These are phyloP conservation scores for Galerina sulciceps DNA, from an alignment of 768 basidiomycete species.

Conservation along the genomic window DNA sequence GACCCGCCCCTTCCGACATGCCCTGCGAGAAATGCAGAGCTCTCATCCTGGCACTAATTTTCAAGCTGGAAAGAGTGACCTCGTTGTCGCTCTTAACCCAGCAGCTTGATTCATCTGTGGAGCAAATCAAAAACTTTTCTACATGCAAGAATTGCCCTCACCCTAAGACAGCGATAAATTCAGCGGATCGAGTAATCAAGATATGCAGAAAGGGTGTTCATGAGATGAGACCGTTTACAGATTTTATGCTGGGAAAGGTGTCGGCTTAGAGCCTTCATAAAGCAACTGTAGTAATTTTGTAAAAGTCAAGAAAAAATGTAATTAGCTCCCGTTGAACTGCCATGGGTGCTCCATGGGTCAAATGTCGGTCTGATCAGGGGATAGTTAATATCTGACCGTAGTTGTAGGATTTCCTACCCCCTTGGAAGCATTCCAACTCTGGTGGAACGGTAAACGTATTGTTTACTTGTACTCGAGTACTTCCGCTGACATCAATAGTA, in stretches of 20 bases:
- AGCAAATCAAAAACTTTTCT: background rate
- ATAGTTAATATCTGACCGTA: no score
- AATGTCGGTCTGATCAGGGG: no score
- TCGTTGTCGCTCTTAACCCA: background rate
- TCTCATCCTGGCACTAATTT: background rate
- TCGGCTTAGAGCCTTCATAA: no score
- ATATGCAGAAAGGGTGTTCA: background rate
- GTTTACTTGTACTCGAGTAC: no score
- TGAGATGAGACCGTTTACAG: background rate
- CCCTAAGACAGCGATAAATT: background rate
- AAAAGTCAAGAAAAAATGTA: no score
- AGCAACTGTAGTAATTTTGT: no score
- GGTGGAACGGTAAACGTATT: no score
- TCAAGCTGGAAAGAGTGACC: background rate
- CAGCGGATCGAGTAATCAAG: background rate
- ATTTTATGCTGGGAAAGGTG: background rate
- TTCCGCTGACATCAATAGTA: no score
- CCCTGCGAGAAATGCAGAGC: background rate
- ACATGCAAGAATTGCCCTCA: background rate
- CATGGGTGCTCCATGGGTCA: no score
- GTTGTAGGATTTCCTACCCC: no score
- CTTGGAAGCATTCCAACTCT: no score
- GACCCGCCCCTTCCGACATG: background rate
- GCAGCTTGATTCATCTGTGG: background rate
- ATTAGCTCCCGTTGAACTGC: no score